Percentiles rank a stretch among this genome's conserved stretches.
These are phyloP conservation scores for Tylopilus intermedius DNA, from an alignment of 768 basidiomycete genomes.

Conservation along the genomic window DNA sequence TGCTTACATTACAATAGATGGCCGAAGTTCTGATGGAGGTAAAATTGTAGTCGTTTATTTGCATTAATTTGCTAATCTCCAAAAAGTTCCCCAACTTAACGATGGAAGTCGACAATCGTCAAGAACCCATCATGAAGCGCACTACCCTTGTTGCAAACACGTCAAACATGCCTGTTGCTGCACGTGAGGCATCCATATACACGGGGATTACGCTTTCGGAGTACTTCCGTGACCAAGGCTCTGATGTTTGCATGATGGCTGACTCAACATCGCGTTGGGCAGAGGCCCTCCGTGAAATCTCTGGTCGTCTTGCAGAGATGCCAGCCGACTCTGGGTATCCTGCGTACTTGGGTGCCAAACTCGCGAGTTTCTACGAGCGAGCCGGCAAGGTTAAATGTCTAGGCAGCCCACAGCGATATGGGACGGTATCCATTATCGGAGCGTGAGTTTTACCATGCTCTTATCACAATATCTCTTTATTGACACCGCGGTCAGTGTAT, in stretches of 20 bases:
- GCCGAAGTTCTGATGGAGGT: constrained; percentile 99
- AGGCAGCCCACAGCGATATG: constrained; percentile 81
- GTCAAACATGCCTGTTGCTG: constrained; percentile 99
- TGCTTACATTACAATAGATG: constrained; percentile 51
- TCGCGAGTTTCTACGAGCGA: constrained; percentile 97
- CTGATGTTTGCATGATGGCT: constrained; percentile 98
- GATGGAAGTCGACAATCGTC: constrained; percentile 85
- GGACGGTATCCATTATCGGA: constrained; percentile 97
- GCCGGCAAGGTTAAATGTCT: constrained; percentile 93
- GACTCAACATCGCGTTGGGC: constrained; percentile 99
- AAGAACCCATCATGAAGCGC: constrained; percentile 99
- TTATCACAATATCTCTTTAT: constrained; percentile 3
- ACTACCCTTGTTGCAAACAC: constrained; percentile 98
- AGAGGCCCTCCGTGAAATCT: constrained; percentile 97
- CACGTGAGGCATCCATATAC: constrained; percentile 98
- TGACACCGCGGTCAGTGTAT: constrained; percentile 56
- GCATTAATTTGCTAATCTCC: constrained; percentile 10
- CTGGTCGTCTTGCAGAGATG: constrained; percentile 98
- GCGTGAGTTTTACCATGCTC: constrained; percentile 61
- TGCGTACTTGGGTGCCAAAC: constrained; percentile 91
- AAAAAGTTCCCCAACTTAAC: constrained; percentile 80
- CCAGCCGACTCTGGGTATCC: constrained; percentile 99
- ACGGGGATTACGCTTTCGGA: constrained; percentile 98
- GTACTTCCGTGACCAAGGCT: constrained; percentile 99
- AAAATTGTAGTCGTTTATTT: constrained; percentile 10